A percentile compares a stretch with the other conserved stretches of the same genome.
phyloP scores from a whole-genome alignment of 2,329 filamentous ascomycete genomes.

The Verticillium albo-atrum region DNA sequence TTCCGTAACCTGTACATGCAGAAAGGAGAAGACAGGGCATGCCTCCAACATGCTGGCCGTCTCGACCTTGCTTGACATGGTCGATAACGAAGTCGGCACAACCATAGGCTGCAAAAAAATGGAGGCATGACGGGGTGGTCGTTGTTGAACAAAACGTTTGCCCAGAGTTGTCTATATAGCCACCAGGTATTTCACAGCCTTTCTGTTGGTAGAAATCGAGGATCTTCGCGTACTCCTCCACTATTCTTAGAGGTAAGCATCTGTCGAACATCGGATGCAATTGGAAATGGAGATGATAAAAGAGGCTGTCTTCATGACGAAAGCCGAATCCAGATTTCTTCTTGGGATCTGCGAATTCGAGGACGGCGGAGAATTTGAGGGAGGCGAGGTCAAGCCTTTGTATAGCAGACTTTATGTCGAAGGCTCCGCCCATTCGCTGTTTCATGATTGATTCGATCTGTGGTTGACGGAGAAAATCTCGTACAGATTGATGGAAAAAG shows the following conservation, averaged over 20 bases:
- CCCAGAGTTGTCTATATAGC: no score
- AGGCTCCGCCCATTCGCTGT: not conserved
- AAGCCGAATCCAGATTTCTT: no score
- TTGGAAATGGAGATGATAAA: no score
- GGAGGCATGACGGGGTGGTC: not conserved
- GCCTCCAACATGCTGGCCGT: not conserved
- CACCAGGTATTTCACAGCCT: no score
- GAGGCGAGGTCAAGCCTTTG: not conserved
- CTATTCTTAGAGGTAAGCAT: no score
- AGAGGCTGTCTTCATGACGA: no score
- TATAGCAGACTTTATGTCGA: not conserved
- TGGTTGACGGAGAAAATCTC: not conserved
- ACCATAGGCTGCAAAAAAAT: not conserved
- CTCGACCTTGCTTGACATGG: not conserved
- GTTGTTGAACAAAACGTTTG: no score
- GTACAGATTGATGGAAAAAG: not conserved
- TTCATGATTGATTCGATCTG: not conserved
- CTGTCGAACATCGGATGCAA: no score
- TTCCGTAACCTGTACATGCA: not conserved
- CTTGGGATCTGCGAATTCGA: no score
- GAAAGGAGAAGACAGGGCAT: not conserved
- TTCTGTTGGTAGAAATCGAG: not conserved
- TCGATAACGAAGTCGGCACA: not conserved
- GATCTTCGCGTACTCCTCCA: not conserved
- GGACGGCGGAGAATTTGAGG: not conserved